Percentiles rank a stretch among this genome's conserved stretches.
Conservation (phyloP, 2,329 filamentous ascomycete genomes). For the Geosmithia morbida region DNA sequence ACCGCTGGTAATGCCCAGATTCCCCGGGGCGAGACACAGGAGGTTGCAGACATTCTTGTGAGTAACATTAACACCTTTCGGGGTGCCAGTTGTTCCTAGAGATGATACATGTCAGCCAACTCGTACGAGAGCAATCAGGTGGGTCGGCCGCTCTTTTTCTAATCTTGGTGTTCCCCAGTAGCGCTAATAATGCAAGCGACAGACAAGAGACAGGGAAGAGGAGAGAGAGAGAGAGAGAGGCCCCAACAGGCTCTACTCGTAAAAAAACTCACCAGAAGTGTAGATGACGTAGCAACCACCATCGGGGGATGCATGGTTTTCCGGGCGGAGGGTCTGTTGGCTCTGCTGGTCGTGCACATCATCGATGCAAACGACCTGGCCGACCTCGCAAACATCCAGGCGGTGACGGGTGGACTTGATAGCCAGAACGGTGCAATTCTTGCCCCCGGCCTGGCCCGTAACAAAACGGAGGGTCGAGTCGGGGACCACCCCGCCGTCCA, state of each 20-base stretch:
- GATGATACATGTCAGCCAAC: slow-evolving; percentile 3
- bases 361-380: slow-evolving; percentile 22
- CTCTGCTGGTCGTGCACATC: background rate
- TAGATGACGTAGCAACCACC: slow-evolving; percentile 34
- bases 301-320: slow-evolving; percentile 15
- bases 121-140: background rate
- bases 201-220: background rate
- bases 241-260: background rate
- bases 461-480: slow-evolving; percentile 24
- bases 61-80: slow-evolving; percentile 43
- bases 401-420: slow-evolving; percentile 10
- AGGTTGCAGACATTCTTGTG: slow-evolving; percentile 41
- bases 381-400: slow-evolving; percentile 17
- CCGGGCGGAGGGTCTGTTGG: background rate
- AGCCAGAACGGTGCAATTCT: slow-evolving; percentile 18
- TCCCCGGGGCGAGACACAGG: slow-evolving; percentile 32
- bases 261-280: slow-evolving; percentile 28
- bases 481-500: slow-evolving; percentile 31
- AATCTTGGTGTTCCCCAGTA: background rate
- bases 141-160: background rate
- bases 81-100: slow-evolving; percentile 35
- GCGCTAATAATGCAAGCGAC: background rate
- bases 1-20: slow-evolving; percentile 32
- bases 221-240: background rate
- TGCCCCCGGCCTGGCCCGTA: slow-evolving; percentile 15